phyloP scores from a whole-genome alignment of 495 filamentous ascomycete genomes.

The Penicillium maclennaniae region DNA sequence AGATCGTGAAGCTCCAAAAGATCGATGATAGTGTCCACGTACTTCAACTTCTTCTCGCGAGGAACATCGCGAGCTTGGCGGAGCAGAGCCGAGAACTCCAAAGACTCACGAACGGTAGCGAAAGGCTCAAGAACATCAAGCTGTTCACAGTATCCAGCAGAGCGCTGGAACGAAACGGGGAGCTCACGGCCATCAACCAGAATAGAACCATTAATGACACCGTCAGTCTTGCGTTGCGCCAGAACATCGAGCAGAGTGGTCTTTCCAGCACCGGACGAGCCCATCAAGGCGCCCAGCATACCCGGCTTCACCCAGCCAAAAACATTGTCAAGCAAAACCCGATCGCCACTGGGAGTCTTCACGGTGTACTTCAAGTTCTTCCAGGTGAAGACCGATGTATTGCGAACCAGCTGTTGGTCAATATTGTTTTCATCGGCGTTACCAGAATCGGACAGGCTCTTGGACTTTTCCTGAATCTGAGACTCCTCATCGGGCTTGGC shows the following conservation, averaged over 20 bases:
- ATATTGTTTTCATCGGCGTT: neutral
- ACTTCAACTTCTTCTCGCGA: slow-evolving; percentile 53
- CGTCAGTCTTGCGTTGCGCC: slow-evolving; percentile 72
- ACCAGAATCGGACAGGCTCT: neutral
- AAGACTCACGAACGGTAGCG: slow-evolving; percentile 58
- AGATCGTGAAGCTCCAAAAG: slow-evolving; percentile 56
- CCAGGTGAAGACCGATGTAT: slow-evolving; percentile 59
- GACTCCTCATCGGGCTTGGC: slow-evolving; percentile 28
- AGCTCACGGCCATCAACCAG: slow-evolving; percentile 74
- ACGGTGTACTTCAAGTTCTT: slow-evolving; percentile 54
- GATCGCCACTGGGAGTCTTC: slow-evolving; percentile 37
- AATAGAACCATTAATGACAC: slow-evolving; percentile 80
- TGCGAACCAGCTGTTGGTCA: slow-evolving; percentile 36
- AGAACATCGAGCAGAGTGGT: slow-evolving; percentile 54
- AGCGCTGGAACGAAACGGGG: slow-evolving; percentile 76
- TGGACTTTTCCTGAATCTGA: slow-evolving; percentile 19
- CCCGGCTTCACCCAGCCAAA: slow-evolving; percentile 92
- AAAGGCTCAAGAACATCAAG: slow-evolving; percentile 57
- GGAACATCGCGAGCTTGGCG: slow-evolving; percentile 51
- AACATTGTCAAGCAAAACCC: slow-evolving; percentile 65
- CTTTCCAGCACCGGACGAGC: slow-evolving; percentile 59
- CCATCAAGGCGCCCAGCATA: slow-evolving; percentile 67
- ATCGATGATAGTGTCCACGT: slow-evolving; percentile 55
- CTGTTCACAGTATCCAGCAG: slow-evolving; percentile 56
- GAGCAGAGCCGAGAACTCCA: slow-evolving; percentile 55